Base-by-base conservation (phyloP, 2,329 filamentous ascomycete genomes). In the Colletotrichum neosansevieriae region DNA sequence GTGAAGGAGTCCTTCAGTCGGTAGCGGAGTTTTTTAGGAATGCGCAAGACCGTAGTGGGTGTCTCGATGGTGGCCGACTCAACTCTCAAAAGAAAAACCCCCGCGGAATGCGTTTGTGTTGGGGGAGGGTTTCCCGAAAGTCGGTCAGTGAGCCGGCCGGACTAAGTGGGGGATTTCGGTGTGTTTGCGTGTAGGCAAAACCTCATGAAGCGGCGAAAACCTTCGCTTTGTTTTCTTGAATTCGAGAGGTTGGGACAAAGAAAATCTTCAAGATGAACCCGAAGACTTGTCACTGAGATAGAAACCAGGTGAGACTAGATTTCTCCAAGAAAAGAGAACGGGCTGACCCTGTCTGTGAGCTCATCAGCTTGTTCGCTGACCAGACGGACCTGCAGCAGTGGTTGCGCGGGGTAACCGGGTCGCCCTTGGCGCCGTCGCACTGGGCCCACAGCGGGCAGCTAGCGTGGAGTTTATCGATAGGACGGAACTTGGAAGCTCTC, bases 321-420 rank as follows among this genome's bases (percentile, higher is more conserved):
- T 45, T 45, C 60, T 60, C 53, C 45, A 49, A 57, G 38, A 56
- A 47, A 58, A 51, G 50, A 40, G 51, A 58, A 49, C 56, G 53
- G 59, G 58, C 36, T 63, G 32, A 54, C 36, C 54, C 50, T 53
- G 64, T 56, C 59, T 69, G 68, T 59, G 42, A 62, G 64, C 58
- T 68, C 42, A 63, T 64, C 63, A 45, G 47, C 38, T 38, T 51
- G 32, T 57, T 49, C 66, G 53, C 65, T 65, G 69, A 61, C 61
- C 44, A 42, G 59, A 36, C 47, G 47, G 59, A 21, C 51, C 60
- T 44, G 50, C 50, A 65, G 51, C 44, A 7, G 42, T 71, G 61
- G 70, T 71, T 71, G 70, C 70, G 70, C 70, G 70, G 70, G 70
- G 70, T 71, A 66, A 71, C 63, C 56, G 40, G 58, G 58, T 63